Base-by-base conservation (phyloP, 768 basidiomycete species). In the Termitomyces sp. region DNA sequence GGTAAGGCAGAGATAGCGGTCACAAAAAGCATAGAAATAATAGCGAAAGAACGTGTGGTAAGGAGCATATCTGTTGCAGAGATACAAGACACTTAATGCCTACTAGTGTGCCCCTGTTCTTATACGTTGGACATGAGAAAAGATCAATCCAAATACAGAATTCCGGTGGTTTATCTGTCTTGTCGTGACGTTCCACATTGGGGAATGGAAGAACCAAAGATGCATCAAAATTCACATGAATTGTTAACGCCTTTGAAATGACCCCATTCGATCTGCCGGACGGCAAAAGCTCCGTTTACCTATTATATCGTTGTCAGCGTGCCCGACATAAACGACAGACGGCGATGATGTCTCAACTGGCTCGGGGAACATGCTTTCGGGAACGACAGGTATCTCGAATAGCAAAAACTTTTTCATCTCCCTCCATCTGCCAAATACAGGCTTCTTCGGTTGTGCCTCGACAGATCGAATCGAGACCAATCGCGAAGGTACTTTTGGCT, bases 1-100 rank as follows among this genome's bases (percentile, higher is more conserved):
- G 78, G 76, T 48, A 72, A 62, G 60, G 76, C 71, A 57, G 69
- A 67, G 57, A 65, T 70, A 54, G 68, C 66, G 44, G 67, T 60
- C 30, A 70, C 61, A 54, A 74, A 62, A 58, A 73, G 59, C 57
- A 74, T 55, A 34, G 69, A 68, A 45, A 78, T 55, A 40, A 73
- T 51, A 48, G 70, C 60, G 47, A 75, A 60, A 55, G 72, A 72
- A 60, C 68, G 72, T 64, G 69, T 64, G 57, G 59, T 67, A 61
- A 73, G 66, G 34, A 71, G 58, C 72, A 75, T 74, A 59, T 49
- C 23, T 43, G 46, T 35, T 68, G 17, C 27, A 7, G n/a, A 25
- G n/a, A 69, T 17, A 37, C 64, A 65, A 66, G 57, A 60, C 65
- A 61, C 47, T 53, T n/a, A 54, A 56, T 61, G 61, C 64, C 62